Conservation (phyloP, 108 stramenopile species). For the Hondaea fermentalgiana region DNA sequence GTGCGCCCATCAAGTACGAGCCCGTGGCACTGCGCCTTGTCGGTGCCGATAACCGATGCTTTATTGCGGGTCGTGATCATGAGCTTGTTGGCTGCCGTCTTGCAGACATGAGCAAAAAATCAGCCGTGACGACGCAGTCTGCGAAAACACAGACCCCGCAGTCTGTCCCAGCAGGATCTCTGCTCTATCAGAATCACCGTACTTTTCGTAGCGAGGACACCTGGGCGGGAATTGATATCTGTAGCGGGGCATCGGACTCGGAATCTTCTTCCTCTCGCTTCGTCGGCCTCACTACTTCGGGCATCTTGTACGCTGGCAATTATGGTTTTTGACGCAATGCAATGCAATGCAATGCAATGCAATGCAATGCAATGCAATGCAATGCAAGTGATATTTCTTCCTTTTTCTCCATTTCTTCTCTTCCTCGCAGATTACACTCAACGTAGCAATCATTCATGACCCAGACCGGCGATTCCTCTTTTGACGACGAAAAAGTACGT, state of each 20-base stretch:
- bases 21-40: neutral
- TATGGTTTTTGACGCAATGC: neutral
- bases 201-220: neutral
- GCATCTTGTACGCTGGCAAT: neutral
- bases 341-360: too few relatives aligned
- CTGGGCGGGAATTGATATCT: neutral
- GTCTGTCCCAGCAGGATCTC: neutral
- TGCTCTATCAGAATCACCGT: constrained; percentile 3
- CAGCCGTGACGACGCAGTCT: too few relatives aligned
- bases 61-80: neutral
- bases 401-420: too few relatives aligned
- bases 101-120: neutral
- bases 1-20: constrained; percentile 12
- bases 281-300: neutral
- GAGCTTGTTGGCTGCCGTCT: neutral
- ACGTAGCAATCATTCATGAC: too few relatives aligned
- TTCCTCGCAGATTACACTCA: too few relatives aligned
- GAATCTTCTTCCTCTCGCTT: neutral
- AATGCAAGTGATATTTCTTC: too few relatives aligned
- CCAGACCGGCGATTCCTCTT: too few relatives aligned
- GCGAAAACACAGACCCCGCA: neutral
- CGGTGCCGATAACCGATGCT: neutral
- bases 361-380: too few relatives aligned
- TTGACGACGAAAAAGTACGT: too few relatives aligned
- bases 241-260: neutral